phyloP scores from a whole-genome alignment of 768 basidiomycete genomes.

The Xerocomellus intermedius region DNA sequence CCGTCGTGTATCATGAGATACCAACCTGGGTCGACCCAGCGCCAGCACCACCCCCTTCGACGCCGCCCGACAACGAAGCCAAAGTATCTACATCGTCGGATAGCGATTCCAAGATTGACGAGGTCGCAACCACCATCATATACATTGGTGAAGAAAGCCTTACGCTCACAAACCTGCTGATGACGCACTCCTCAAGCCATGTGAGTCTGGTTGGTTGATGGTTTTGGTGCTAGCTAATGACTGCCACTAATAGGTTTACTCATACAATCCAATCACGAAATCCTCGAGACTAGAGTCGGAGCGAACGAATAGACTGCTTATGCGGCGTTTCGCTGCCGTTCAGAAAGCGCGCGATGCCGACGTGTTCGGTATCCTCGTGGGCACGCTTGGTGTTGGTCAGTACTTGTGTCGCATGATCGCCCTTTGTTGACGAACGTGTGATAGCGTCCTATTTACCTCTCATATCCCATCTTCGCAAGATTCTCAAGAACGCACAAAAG shows the following conservation, averaged over 20 bases:
- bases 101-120: not conserved
- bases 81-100: not conserved
- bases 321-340: conserved; percentile 84
- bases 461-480: conserved; percentile 73
- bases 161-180: conserved; percentile 77
- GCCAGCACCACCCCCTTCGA: not conserved
- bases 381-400: conserved; percentile 86
- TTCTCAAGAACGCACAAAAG: conserved; percentile 67
- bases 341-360: conserved; percentile 91
- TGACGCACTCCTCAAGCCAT: conserved; percentile 68
- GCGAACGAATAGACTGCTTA: conserved; percentile 77
- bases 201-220: conserved; percentile 38
- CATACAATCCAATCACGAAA: conserved; percentile 63
- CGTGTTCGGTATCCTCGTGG: conserved; percentile 93
- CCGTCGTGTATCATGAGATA: conserved; percentile 39
- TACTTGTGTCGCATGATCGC: not conserved
- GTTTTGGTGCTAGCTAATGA: not conserved
- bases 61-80: not conserved
- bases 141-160: conserved; percentile 82
- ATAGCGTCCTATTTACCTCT: conserved; percentile 83
- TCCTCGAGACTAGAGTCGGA: conserved; percentile 55
- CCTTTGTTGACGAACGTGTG: not conserved
- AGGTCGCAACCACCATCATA: conserved; percentile 32
- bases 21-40: conserved; percentile 26
- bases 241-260: conserved; percentile 56